Evolutionary conservation across 1,284 basidiomycete species (phyloP).

Genomic region (Tilletia walkeri): DNA sequence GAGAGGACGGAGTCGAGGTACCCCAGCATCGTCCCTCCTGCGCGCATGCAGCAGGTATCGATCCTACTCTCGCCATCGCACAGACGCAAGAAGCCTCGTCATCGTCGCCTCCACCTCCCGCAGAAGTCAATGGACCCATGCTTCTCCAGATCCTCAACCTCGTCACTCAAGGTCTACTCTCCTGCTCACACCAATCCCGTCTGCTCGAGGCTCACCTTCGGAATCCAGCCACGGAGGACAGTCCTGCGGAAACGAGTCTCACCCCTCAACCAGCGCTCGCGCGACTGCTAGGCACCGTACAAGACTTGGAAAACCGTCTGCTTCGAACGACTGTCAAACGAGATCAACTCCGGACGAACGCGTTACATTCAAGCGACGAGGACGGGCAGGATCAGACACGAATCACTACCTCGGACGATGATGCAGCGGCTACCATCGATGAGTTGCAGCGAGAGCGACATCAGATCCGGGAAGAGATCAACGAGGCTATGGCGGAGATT

Average conservation of each 20-base stretch:
- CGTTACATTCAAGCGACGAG: neutral
- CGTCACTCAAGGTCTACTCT: constrained; percentile 9
- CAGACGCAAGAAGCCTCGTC: neutral
- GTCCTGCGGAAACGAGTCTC: neutral
- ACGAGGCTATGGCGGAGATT: constrained; percentile 8
- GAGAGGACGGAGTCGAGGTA: neutral
- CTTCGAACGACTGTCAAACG: constrained; percentile 1
- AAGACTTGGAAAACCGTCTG: constrained; percentile 11
- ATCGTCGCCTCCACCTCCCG: neutral
- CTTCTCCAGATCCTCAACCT: constrained; percentile 16
- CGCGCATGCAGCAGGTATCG: constrained; percentile 11
- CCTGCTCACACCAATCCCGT: constrained; percentile 1
- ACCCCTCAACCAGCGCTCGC: neutral
- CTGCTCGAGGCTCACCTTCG: constrained; percentile 9
- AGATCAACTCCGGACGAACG: constrained; percentile 8
- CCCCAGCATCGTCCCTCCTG: neutral
- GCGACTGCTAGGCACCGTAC: neutral
- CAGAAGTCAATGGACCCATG: constrained; percentile 7
- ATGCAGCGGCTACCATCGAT: neutral
- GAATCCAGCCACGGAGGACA: neutral
- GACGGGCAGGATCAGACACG: neutral
- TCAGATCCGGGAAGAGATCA: constrained; percentile 6
- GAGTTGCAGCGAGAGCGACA: neutral
- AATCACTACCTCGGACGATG: neutral
- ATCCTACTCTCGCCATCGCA: neutral